Base-by-base conservation (phyloP, 257 asterid genomes). In the Lavandula angustifolia region DNA sequence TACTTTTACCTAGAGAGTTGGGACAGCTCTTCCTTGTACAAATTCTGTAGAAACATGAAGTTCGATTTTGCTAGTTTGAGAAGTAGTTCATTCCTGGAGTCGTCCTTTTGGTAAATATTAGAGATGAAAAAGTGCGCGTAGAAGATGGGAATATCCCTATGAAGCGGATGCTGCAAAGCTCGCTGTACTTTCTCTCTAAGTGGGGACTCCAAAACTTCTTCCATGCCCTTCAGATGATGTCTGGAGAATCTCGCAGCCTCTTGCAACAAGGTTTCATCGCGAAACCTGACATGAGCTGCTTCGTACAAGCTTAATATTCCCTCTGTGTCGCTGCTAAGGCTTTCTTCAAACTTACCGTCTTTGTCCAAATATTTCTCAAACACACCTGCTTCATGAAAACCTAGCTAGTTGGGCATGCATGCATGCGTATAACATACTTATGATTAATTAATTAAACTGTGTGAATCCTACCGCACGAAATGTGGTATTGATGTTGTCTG, bases 261-360 rank as follows among this genome's bases (percentile, higher is more conserved):
- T 16, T 75, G 78, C 7, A 81, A 70, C 4, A 72, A 67, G 13
- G 13, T 61, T n/a, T 81, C 86, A 3, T 68, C 72, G 7, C 70
- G 75, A 50, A 69, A 65, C 34, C 68, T 42, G 10, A 75, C 32
- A 46, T 77, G 76, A 3, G 82, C 49, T 3, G 82, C 85, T 64
- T 80, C 82, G 9, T 77, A 80, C 57, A 80, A 42, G 69, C 66
- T 22, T 22, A 22, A 22, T 22, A 22, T 22, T 2, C 27, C 27
- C 27, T 22, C 27, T 22, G 27, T 2, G 27, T 22, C 27, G 27
- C 27, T 22, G 27, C 27, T 22, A 22, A 22, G 27, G 64, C 9
- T 3, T 50, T 74, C 74, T 8, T 71, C 68, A 48, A 80, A 74
- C 2, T 64, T 61, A 0, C 58, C 59, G 0, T 64, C 58, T 17